Percentiles rank a stretch among this genome's conserved stretches.
Conservation (phyloP, 495 filamentous ascomycete species). For the Neurospora tetraspora region DNA sequence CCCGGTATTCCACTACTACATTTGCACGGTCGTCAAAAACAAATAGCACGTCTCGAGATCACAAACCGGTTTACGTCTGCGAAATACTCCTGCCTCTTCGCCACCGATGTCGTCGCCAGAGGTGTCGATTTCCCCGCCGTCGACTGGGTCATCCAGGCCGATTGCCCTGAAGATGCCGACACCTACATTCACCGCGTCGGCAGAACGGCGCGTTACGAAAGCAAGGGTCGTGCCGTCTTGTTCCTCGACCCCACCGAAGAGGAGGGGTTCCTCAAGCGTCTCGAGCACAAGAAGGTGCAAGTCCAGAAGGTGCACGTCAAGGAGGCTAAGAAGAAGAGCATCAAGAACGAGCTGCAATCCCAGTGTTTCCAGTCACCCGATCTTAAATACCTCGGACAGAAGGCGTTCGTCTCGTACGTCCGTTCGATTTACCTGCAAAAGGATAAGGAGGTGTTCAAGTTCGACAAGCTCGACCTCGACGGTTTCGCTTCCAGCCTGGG, state of each 20-base stretch:
- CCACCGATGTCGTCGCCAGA: slow-evolving; percentile 87
- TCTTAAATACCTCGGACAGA: slow-evolving; percentile 90
- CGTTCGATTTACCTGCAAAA: slow-evolving; percentile 77
- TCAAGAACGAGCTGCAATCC: slow-evolving; percentile 74
- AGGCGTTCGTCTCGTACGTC: slow-evolving; percentile 85
- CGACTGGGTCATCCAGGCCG: slow-evolving; percentile 93
- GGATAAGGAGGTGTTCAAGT: slow-evolving; percentile 83
- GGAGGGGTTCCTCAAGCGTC: slow-evolving; percentile 65
- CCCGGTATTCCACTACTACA: slow-evolving; percentile 93
- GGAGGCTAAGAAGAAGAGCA: slow-evolving; percentile 78
- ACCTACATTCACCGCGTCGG: slow-evolving; percentile 98
- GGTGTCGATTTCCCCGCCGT: slow-evolving; percentile 94
- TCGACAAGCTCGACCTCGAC: slow-evolving; percentile 72
- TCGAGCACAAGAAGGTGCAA: slow-evolving; percentile 80
- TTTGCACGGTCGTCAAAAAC: slow-evolving; percentile 91
- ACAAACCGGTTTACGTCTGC: slow-evolving; percentile 69
- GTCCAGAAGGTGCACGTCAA: slow-evolving; percentile 77
- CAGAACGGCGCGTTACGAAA: slow-evolving; percentile 87
- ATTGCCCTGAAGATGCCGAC: slow-evolving; percentile 92
- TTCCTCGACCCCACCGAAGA: slow-evolving; percentile 92
- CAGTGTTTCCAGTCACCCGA: slow-evolving; percentile 94
- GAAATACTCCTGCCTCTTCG: slow-evolving; percentile 78
- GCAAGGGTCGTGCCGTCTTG: slow-evolving; percentile 74
- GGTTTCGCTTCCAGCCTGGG: slow-evolving; percentile 77
- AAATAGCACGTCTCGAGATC: slow-evolving; percentile 75